Percentiles rank a stretch among this genome's conserved stretches.
Conservation (phyloP, 441 rosid species). For the Lepidium campestre region DNA sequence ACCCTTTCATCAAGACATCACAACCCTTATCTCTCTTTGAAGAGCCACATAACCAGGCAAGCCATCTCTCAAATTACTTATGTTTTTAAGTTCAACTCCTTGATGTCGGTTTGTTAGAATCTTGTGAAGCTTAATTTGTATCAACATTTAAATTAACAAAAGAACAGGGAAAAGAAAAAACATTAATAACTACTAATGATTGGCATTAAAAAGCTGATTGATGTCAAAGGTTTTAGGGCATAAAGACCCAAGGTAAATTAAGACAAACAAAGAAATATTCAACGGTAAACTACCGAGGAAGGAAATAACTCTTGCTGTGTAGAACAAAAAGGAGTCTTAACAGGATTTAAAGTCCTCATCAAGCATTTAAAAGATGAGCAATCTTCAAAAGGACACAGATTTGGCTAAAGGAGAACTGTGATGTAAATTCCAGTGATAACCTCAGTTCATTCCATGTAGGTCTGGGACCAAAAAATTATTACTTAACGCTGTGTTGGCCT, state of each 20-base stretch:
- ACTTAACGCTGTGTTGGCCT: slow-evolving; percentile 30
- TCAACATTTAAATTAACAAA: no score
- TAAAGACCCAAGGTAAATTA: background rate
- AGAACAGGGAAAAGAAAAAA: no score
- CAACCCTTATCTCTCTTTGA: no score
- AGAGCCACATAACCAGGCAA: no score
- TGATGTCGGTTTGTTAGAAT: no score
- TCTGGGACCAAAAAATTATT: slow-evolving; percentile 1
- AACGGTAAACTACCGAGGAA: slow-evolving; percentile 5
- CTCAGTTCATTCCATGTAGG: slow-evolving; percentile 3
- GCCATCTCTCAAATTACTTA: no score
- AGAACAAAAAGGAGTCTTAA: slow-evolving; percentile 20
- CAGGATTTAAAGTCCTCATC: slow-evolving; percentile 14
- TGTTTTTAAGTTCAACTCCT: no score
- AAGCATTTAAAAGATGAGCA: slow-evolving; percentile 16
- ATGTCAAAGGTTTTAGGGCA: slow-evolving; percentile 9
- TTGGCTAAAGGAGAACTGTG: background rate
- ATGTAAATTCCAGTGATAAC: slow-evolving; percentile 2
- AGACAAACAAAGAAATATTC: background rate
- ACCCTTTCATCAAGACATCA: no score
- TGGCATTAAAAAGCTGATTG: background rate
- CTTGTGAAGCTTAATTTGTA: no score
- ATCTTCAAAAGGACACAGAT: slow-evolving; percentile 1
- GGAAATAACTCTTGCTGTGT: slow-evolving; percentile 6
- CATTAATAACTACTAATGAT: no score